Conservation (phyloP, 1,139 yeast genomes). For the Magnusiomyces suaveolens region DNA sequence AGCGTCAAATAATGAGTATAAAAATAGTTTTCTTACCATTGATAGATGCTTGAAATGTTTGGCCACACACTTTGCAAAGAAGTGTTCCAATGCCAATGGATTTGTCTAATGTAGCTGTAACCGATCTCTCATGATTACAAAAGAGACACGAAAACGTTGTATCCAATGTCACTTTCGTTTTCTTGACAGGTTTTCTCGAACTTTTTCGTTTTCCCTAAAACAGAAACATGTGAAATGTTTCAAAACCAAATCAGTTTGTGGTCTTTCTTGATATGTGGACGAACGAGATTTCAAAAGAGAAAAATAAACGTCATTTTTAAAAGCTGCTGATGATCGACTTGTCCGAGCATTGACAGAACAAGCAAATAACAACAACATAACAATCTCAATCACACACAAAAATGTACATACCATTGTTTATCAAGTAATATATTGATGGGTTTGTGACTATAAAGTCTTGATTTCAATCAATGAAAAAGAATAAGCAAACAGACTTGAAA, state of each 20-base stretch:
- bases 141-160: slow-evolving; percentile 84
- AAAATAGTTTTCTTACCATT: slow-evolving; percentile 39
- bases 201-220: slow-evolving; percentile 78
- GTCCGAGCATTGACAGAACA: neutral
- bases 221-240: neutral
- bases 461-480: neutral
- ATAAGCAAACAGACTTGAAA: neutral
- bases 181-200: slow-evolving; percentile 71
- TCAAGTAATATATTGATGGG: neutral
- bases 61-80: slow-evolving; percentile 91
- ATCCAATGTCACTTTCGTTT: slow-evolving; percentile 70
- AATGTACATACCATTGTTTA: neutral
- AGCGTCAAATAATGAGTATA: slow-evolving; percentile 33
- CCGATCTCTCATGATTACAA: slow-evolving; percentile 92
- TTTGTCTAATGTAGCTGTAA: slow-evolving; percentile 80
- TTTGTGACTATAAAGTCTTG: neutral
- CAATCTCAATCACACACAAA: neutral
- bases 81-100: slow-evolving; percentile 76
- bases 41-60: slow-evolving; percentile 81
- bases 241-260: too few relatives aligned
- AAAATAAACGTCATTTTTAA: too few relatives aligned
- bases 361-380: neutral
- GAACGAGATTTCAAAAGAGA: too few relatives aligned
- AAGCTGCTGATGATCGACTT: neutral
- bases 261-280: too few relatives aligned